Percentiles rank a stretch among this genome's conserved stretches.
These are phyloP conservation scores for Rhododendron henanense DNA, from an alignment of 148 eudicot species.

Conservation along the genomic window DNA sequence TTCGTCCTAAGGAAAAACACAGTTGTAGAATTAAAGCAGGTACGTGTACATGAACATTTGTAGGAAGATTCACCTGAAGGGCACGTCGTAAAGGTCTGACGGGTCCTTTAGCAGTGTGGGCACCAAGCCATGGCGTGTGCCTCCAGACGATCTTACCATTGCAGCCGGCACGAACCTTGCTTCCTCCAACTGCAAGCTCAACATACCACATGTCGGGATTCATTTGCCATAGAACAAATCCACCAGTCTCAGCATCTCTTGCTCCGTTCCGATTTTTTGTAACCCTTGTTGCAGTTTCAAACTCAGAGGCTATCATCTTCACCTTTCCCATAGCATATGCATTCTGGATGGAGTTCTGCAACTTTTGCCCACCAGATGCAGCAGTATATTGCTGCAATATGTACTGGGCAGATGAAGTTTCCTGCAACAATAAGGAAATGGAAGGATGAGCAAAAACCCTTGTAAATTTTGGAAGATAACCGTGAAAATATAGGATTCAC, in stretches of 20 bases:
- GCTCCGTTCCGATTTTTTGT: constrained; percentile 28
- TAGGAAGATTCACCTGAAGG: constrained; percentile 39
- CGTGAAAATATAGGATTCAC: not conserved
- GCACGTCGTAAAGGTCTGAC: constrained; percentile 52
- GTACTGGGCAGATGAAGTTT: constrained; percentile 55
- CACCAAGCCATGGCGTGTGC: constrained; percentile 62
- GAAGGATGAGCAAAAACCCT: not conserved
- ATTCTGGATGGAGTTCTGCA: constrained; percentile 39
- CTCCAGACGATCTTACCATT: constrained; percentile 59
- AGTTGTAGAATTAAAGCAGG: not conserved
- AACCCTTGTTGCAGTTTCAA: constrained; percentile 43
- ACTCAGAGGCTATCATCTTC: constrained; percentile 50
- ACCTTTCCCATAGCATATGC: constrained; percentile 57
- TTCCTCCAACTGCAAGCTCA: constrained; percentile 53
- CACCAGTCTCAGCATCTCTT: constrained; percentile 50
- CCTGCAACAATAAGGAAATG: constrained; percentile 23
- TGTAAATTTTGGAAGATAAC: not conserved
- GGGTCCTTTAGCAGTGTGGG: constrained; percentile 57
- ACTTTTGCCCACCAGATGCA: constrained; percentile 46
- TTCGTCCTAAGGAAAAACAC: not conserved
- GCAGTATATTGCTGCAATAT: constrained; percentile 58
- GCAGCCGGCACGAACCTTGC: constrained; percentile 60
- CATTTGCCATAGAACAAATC: constrained; percentile 64
- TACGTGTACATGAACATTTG: not conserved
- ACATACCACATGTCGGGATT: constrained; percentile 63